Percentiles rank a stretch among this genome's conserved stretches.
These are phyloP conservation scores for Angomonas ambiguus DNA, from an alignment of 208 protist species.

Conservation along the genomic window DNA sequence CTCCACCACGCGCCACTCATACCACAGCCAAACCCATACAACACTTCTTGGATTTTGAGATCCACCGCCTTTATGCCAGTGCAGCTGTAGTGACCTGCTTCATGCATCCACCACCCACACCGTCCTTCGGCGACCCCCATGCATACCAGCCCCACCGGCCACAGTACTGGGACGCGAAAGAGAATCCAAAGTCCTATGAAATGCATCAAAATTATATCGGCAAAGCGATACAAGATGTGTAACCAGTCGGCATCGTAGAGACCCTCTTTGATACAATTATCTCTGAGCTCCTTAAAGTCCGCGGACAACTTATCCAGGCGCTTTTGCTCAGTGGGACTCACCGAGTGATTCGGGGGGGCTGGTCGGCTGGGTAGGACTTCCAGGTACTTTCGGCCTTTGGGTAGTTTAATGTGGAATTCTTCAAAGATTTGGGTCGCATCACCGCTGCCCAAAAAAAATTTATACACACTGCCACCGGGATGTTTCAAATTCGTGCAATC, in stretches of 20 bases:
- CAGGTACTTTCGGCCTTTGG: slow-evolving; percentile 44
- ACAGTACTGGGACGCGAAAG: slow-evolving; percentile 30
- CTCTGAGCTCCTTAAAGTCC: slow-evolving; percentile 48
- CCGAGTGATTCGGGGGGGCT: slow-evolving; percentile 15
- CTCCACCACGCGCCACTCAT: slow-evolving; percentile 79
- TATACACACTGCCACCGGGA: slow-evolving; percentile 62
- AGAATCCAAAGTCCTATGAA: slow-evolving; percentile 44
- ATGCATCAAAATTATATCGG: slow-evolving; percentile 55
- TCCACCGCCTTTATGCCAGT: slow-evolving; percentile 57
- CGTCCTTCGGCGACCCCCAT: slow-evolving; percentile 73
- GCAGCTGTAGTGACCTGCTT: slow-evolving; percentile 65
- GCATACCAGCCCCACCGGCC: slow-evolving; percentile 35
- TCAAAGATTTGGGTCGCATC: slow-evolving; percentile 65
- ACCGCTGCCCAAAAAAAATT: slow-evolving; percentile 45
- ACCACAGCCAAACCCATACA: slow-evolving; percentile 66
- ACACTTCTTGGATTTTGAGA: slow-evolving; percentile 55
- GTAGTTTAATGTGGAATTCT: slow-evolving; percentile 61
- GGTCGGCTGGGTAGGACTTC: slow-evolving; percentile 42
- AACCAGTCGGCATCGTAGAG: slow-evolving; percentile 46
- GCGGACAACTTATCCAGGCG: slow-evolving; percentile 40
- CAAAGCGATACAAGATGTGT: slow-evolving; percentile 59
- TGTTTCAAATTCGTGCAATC: slow-evolving; percentile 61
- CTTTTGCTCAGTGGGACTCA: slow-evolving; percentile 33
- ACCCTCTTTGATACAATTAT: slow-evolving; percentile 43
- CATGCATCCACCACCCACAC: slow-evolving; percentile 79